Base-by-base conservation (phyloP, 352 stramenopile genomes). In the Phytophthora citricola region DNA sequence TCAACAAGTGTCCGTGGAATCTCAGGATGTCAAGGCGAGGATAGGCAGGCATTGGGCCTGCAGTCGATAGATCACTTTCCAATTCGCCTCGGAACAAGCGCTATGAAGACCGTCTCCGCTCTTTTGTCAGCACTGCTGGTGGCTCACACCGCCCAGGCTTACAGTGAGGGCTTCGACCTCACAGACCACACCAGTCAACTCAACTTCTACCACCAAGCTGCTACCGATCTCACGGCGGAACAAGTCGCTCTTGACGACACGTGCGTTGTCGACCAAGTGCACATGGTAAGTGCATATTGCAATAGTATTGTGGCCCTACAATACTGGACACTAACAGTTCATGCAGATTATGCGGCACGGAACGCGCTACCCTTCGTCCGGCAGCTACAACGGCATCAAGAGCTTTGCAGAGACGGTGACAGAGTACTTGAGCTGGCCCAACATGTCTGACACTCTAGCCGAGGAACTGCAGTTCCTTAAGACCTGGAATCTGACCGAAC, bases 101-200 rank as follows among this genome's bases (percentile, higher is more conserved):
- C 26, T n/a, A 83, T 83, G 71, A 83, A 80, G 71, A 64, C 61
- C 5, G 5, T 76, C 39, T 69, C 63, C 2, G 22, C 60, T 47
- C 53, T 83, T 11, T 24, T 76, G 36, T 36, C 24, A 0, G n/a
- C 31, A 12, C 31, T 64, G 40, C 41, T 83, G 31, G 26, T 29
- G 8, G 26, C 49, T 7, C 34, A 52, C 31, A 40, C 45, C 7
- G 54, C 43, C 1, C 54, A 54, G 5, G 73, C 70, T 1, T 80
- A 80, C 68, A 85, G 66, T 24, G 61, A 75, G 24, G 40, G 58
- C 31, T 88, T 88, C 39, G 76, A 88, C 69, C 56, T 88, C 32
- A 73, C 81, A 41, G 79, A 85, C 67, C 76, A 85, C 66, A 85
- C 79, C 44, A 88, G 75, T 39, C 76, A 83, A 52, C 76, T 88